These are phyloP conservation scores for Zygosaccharomyces pseudorouxii DNA, from an alignment of 805 yeast species.

Conservation along the genomic window DNA sequence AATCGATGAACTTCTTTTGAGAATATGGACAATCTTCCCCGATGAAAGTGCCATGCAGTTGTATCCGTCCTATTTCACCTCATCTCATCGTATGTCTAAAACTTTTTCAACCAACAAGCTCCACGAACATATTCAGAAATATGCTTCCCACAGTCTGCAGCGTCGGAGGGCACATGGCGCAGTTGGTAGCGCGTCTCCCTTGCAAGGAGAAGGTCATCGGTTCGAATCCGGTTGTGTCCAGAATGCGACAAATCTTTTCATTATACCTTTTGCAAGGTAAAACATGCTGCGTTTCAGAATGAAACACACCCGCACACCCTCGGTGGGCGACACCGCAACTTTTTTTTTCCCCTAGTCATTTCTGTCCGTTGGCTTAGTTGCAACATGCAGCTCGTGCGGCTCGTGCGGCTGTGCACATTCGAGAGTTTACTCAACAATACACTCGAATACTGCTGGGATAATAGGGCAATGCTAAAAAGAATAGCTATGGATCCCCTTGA, in stretches of 20 bases:
- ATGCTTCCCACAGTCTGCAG: too few relatives aligned
- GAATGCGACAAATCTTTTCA: constrained; percentile 6
- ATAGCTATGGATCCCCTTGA: too few relatives aligned
- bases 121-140: background rate
- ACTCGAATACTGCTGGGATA: too few relatives aligned
- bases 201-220: constrained; percentile 76
- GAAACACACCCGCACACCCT: too few relatives aligned
- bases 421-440: too few relatives aligned
- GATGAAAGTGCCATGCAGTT: background rate
- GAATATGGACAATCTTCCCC: background rate
- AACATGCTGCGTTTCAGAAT: too few relatives aligned
- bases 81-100: background rate
- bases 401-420: too few relatives aligned
- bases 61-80: background rate
- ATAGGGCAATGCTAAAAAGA: too few relatives aligned
- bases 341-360: background rate
- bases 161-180: constrained; percentile 63
- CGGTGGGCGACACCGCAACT: background rate
- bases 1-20: background rate
- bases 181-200: constrained; percentile 80
- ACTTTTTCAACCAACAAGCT: background rate
- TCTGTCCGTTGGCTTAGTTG: too few relatives aligned
- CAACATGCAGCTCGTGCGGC: too few relatives aligned
- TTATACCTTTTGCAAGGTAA: background rate
- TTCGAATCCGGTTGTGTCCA: constrained; percentile 78